Evolutionary conservation across 306 rosid species (phyloP).

Genomic region (Senna siamea): DNA sequence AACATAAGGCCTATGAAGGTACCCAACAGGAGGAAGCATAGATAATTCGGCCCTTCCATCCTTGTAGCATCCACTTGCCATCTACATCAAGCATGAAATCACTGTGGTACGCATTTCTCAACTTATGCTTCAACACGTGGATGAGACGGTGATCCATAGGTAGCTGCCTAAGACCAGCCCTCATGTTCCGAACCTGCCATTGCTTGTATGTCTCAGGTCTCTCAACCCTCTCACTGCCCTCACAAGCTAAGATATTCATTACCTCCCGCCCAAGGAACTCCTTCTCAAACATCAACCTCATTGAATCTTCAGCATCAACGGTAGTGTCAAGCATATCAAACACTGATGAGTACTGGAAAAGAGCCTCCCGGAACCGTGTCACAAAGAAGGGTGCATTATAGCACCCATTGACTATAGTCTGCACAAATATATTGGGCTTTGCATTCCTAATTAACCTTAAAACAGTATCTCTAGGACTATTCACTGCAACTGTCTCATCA

Average conservation of each 20-base stretch:
- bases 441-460: constrained; percentile 54
- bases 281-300: constrained; percentile 61
- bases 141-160: constrained; percentile 48
- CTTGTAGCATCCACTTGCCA: constrained; percentile 63
- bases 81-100: constrained; percentile 59
- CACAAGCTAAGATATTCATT: constrained; percentile 69
- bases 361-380: constrained; percentile 71
- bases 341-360: constrained; percentile 60
- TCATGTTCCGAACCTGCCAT: constrained; percentile 55
- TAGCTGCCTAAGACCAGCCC: constrained; percentile 55
- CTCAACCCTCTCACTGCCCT: constrained; percentile 65
- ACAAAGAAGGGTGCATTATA: constrained; percentile 64
- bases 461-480: constrained; percentile 61
- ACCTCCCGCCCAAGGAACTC: constrained; percentile 60
- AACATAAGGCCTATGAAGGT: constrained; percentile 44
- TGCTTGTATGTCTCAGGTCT: constrained; percentile 71
- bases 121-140: constrained; percentile 29
- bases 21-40: constrained; percentile 69
- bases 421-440: constrained; percentile 62
- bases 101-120: constrained; percentile 49
- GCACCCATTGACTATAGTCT: constrained; percentile 49
- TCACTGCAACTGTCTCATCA: constrained; percentile 62
- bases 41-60: constrained; percentile 72
- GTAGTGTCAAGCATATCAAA: constrained; percentile 58
- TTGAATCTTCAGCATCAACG: constrained; percentile 43